Conservation (phyloP, 2,329 filamentous ascomycete genomes). For the Botrytis galanthina region DNA sequence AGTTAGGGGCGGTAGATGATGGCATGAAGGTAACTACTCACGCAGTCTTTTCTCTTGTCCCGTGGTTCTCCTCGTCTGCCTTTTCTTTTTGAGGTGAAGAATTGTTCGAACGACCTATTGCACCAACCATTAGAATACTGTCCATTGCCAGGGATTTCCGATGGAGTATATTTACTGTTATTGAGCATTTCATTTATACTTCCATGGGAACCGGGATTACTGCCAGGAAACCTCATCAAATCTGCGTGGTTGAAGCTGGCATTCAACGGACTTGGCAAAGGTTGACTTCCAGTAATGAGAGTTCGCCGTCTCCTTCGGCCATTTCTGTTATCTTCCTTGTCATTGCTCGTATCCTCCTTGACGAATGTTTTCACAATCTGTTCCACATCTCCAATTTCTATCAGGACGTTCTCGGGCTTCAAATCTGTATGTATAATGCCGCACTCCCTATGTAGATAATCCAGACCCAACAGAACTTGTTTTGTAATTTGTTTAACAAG, state of each 20-base stretch:
- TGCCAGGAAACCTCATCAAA: slow-evolving; percentile 56
- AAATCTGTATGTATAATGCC: slow-evolving; percentile 98
- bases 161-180: slow-evolving; percentile 61
- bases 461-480: slow-evolving; percentile 90
- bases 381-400: slow-evolving; percentile 98
- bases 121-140: slow-evolving; percentile 53
- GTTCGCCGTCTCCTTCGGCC: slow-evolving; percentile 86
- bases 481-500: slow-evolving; percentile 99
- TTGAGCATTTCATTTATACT: slow-evolving; percentile 84
- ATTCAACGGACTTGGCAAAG: slow-evolving; percentile 90
- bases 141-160: slow-evolving; percentile 38
- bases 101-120: slow-evolving; percentile 45
- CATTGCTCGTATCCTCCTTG: slow-evolving; percentile 65
- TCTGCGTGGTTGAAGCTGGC: slow-evolving; percentile 82
- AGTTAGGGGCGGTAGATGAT: slow-evolving; percentile 21
- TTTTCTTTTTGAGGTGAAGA: slow-evolving; percentile 50
- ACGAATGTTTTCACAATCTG: slow-evolving; percentile 97
- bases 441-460: slow-evolving; percentile 96
- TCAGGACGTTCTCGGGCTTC: slow-evolving; percentile 94
- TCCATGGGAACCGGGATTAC: slow-evolving; percentile 60
- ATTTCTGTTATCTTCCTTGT: slow-evolving; percentile 85
- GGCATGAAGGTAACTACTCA: slow-evolving; percentile 50
- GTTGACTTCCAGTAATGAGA: slow-evolving; percentile 94
- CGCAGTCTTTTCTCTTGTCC: slow-evolving; percentile 90
- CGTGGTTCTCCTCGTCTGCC: slow-evolving; percentile 64